phyloP scores from a whole-genome alignment of 495 filamentous ascomycete species.

The Penicillium simplicissimum region DNA sequence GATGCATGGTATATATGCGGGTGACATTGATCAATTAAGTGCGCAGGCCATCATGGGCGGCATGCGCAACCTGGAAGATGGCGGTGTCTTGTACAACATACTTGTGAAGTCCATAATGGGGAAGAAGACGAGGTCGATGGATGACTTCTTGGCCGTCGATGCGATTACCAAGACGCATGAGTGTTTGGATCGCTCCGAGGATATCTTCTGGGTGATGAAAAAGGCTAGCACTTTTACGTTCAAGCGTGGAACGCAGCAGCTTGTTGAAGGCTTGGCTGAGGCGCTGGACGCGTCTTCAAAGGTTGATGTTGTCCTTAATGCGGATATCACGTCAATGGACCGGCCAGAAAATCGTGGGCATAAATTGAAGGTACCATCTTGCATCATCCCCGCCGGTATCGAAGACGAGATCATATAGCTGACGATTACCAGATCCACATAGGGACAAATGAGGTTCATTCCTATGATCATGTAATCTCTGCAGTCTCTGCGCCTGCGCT shows the following conservation, averaged over 20 bases:
- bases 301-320: conserved; percentile 28
- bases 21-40: conserved; percentile 81
- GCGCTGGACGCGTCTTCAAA: conserved; percentile 32
- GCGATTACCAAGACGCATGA: conserved; percentile 6
- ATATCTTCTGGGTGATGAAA: conserved; percentile 17
- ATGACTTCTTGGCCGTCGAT: conserved; percentile 33
- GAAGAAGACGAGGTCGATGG: conserved; percentile 19
- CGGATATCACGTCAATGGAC: conserved; percentile 17
- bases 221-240: conserved; percentile 55
- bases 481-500: conserved; percentile 57
- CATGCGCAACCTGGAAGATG: conserved; percentile 53
- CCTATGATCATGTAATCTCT: conserved; percentile 68
- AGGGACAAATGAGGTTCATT: conserved; percentile 9
- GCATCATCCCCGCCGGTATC: not conserved
- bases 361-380: not conserved
- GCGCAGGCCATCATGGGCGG: conserved; percentile 59
- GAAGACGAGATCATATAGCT: not conserved
- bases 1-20: conserved; percentile 93
- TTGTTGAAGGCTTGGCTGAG: conserved; percentile 31
- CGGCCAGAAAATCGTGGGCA: not conserved
- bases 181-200: conserved; percentile 14
- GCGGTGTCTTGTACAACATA: conserved; percentile 25
- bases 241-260: conserved; percentile 36
- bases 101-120: conserved; percentile 11
- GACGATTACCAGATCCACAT: conserved; percentile 14